These are phyloP conservation scores for Xylona heveae DNA, from an alignment of 495 filamentous ascomycete species.

Conservation along the genomic window DNA sequence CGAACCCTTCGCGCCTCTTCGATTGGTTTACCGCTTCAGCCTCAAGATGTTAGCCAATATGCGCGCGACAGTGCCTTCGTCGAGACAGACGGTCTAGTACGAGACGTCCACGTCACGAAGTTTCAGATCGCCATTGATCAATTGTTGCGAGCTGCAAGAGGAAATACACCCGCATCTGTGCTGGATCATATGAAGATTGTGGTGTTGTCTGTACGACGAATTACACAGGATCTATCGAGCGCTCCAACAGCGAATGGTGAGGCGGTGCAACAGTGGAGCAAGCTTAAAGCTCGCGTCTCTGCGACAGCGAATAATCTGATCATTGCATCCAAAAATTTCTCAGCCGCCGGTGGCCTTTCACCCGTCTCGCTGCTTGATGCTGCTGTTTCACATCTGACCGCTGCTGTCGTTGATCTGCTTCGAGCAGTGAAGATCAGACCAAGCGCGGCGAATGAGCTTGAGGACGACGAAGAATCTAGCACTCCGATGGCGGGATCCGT, in stretches of 20 bases:
- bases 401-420: conserved; percentile 67
- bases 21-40: conserved; percentile 40
- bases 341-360: conserved; percentile 57
- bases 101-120: conserved; percentile 79
- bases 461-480: conserved; percentile 42
- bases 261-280: conserved; percentile 25
- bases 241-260: conserved; percentile 21
- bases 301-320: conserved; percentile 91
- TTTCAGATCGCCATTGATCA: conserved; percentile 94
- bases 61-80: conserved; percentile 51
- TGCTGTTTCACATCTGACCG: conserved; percentile 77
- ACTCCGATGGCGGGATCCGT: conserved; percentile 1
- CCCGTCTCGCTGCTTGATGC: conserved; percentile 90
- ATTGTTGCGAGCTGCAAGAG: conserved; percentile 55
- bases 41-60: conserved; percentile 37
- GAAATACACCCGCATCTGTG: conserved; percentile 45
- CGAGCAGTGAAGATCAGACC: conserved; percentile 64
- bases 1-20: conserved; percentile 64
- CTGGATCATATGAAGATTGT: conserved; percentile 67
- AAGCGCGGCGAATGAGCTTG: conserved; percentile 48
- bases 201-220: conserved; percentile 53
- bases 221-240: conserved; percentile 58
- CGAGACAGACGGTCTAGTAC: conserved; percentile 53
- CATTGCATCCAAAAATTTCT: conserved; percentile 81
- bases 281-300: conserved; percentile 59